A percentile compares a stretch with the other conserved stretches of the same genome.
Conservation (phyloP, 805 yeast genomes). For the Lipomyces yamadae region DNA sequence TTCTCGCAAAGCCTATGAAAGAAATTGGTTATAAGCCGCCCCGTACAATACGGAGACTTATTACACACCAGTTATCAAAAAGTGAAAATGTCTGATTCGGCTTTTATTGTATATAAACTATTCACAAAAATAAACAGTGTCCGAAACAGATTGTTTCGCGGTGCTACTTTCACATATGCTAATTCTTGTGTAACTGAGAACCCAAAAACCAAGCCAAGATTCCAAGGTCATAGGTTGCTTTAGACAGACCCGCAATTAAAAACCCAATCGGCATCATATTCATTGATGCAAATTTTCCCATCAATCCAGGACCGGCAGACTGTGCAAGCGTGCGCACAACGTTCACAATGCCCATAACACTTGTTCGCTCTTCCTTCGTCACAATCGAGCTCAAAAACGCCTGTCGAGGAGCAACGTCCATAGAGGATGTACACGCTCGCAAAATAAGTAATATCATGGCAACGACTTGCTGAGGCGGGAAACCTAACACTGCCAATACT, state of each 20-base stretch:
- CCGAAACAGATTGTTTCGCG: neutral
- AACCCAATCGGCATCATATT: conserved; percentile 44
- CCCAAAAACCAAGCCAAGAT: conserved; percentile 30
- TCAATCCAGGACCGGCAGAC: conserved; percentile 77
- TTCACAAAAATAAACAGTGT: neutral
- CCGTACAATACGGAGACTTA: neutral
- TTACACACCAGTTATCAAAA: too few relatives aligned
- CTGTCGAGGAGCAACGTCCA: conserved; percentile 94
- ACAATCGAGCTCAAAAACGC: conserved; percentile 73
- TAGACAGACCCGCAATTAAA: conserved; percentile 45
- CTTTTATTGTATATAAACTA: neutral
- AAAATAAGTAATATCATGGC: conserved; percentile 60
- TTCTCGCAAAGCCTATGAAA: too few relatives aligned
- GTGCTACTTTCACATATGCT: neutral
- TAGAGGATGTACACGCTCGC: conserved; percentile 68
- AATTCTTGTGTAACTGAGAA: conserved; percentile 20
- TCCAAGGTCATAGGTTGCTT: conserved; percentile 46
- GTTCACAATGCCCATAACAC: conserved; percentile 83
- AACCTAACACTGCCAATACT: conserved; percentile 61
- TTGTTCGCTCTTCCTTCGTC: conserved; percentile 65
- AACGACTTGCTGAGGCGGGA: conserved; percentile 47
- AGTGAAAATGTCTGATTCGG: neutral
- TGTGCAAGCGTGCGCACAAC: conserved; percentile 85
- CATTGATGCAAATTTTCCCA: conserved; percentile 70
- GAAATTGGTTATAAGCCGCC: too few relatives aligned